These are phyloP conservation scores for Helianthus annuus DNA, from an alignment of 129 eudicot genomes.

Conservation along the genomic window HanXRQr2.0-SUNRISE NC_035444.2:16786121-16786620, in stretches of 20 bases:
- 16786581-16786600: constrained; percentile 88
- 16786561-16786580: constrained; percentile 68
- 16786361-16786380: constrained; percentile 44
- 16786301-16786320: constrained; percentile 74
- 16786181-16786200: constrained; percentile 20
- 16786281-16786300: constrained; percentile 70
- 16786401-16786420: constrained; percentile 15
- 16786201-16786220: constrained; percentile 49
- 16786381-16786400: neutral
- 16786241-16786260: constrained; percentile 76
- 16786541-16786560: constrained; percentile 70
- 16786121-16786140: neutral
- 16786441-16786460: constrained; percentile 65
- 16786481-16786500: constrained; percentile 78
- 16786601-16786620: constrained; percentile 52
- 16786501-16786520: constrained; percentile 85
- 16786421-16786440: constrained; percentile 51
- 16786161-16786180: constrained; percentile 36
- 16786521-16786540: constrained; percentile 83
- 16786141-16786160: constrained; percentile 42
- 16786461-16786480: constrained; percentile 59
- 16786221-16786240: constrained; percentile 92
- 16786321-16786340: constrained; percentile 43
- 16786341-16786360: constrained; percentile 59
- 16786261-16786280: constrained; percentile 86